phyloP scores from a whole-genome alignment of 495 filamentous ascomycete genomes.

The Entonaema liquescens region DNA sequence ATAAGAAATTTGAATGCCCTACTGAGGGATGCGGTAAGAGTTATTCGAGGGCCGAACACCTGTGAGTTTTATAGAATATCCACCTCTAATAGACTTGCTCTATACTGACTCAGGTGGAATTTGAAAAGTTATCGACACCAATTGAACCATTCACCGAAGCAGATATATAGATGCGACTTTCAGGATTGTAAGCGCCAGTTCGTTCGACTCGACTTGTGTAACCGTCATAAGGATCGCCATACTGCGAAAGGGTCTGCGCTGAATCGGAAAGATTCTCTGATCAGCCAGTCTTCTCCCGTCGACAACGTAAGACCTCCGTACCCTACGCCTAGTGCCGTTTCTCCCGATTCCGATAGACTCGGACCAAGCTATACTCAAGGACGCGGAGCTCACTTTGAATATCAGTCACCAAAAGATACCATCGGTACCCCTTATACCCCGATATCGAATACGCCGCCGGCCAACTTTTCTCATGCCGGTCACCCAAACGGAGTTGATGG shows the following conservation, averaged over 20 bases:
- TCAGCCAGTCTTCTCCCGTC: slow-evolving; percentile 65
- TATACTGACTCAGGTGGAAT: slow-evolving; percentile 38
- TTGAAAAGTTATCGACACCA: slow-evolving; percentile 78
- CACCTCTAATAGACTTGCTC: background rate
- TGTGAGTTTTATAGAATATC: slow-evolving; percentile 59
- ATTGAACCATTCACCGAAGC: slow-evolving; percentile 94
- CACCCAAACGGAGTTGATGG: slow-evolving; percentile 51
- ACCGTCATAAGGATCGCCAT: slow-evolving; percentile 92
- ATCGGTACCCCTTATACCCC: slow-evolving; percentile 60
- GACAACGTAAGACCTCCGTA: slow-evolving; percentile 56
- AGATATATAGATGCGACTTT: slow-evolving; percentile 95
- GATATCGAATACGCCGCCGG: slow-evolving; percentile 57
- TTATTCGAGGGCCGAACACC: slow-evolving; percentile 95
- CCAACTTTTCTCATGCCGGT: slow-evolving; percentile 50
- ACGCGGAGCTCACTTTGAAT: slow-evolving; percentile 58
- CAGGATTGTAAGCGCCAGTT: slow-evolving; percentile 90
- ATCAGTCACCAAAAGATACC: slow-evolving; percentile 61
- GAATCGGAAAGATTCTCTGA: slow-evolving; percentile 84
- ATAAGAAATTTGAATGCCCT: slow-evolving; percentile 95
- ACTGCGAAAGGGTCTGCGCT: slow-evolving; percentile 95
- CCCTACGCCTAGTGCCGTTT: slow-evolving; percentile 54
- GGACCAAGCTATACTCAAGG: slow-evolving; percentile 54
- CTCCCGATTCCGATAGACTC: slow-evolving; percentile 61
- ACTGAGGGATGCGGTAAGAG: slow-evolving; percentile 92
- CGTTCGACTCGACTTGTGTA: slow-evolving; percentile 92